Base-by-base conservation (phyloP, 2,329 filamentous ascomycete species). In the Fusarium tuaranense region DNA sequence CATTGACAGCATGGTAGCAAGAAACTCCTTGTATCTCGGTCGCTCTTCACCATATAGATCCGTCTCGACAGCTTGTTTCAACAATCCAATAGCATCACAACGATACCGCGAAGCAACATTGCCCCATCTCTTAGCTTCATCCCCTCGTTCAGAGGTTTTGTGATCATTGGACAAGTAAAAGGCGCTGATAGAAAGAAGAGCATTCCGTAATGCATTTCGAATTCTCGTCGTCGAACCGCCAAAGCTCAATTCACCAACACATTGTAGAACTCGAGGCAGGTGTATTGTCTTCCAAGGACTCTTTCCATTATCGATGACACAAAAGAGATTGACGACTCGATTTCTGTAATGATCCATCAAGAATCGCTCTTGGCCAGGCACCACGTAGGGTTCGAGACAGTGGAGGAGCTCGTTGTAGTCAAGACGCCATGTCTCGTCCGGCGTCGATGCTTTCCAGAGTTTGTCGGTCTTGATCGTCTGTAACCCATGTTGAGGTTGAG, bases 1-100 rank as follows among this genome's bases (percentile, higher is more conserved):
- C 78, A 80, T 80, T 3, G 78, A 80, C 27, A 80, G 12, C 76
- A 79, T 79, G 2, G 78, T 79, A 0, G 78, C 78, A 2, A 79
- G 58, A 22, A 77, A 76, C 18, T 79, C 78, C n/a, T 80, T 80
- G 25, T 80, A 80, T 34, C 76, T 79, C 5, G 78, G 76, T 18
- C 34, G 59, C 7, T 61, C 58, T 2, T 61, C 32, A 0, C 63
- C 30, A 10, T 71, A 65, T 2, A 77, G 55, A 36, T 75, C 70
- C 13, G 38, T 65, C 53, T 77, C 72, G 2, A 79, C 76, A 1
- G 74, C 68, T 3, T 76, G 44, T 18, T 79, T 79, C 3, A 80
- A 41, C 1, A 78, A 41, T 8, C 64, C 60, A 13, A 79, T 78
- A 0, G 78, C 76, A 20, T 71, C 68, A 7, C 72, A 69, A 1